Conservation (phyloP, 1,284 basidiomycete genomes). For the Malassezia nana region DNA sequence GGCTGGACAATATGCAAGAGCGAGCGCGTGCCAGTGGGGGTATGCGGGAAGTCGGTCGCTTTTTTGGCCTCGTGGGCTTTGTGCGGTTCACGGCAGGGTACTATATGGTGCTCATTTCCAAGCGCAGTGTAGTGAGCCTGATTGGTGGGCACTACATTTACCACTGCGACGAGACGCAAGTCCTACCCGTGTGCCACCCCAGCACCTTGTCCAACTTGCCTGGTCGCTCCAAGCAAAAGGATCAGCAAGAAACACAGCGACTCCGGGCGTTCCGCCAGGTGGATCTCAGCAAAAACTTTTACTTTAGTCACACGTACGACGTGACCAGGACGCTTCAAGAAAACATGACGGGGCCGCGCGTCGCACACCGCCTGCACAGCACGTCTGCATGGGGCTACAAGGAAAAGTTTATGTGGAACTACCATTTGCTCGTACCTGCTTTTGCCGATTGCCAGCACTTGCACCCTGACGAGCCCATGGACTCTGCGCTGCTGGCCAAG, state of each 20-base stretch:
- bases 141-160: constrained; percentile 95
- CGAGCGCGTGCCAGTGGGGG: constrained; percentile 81
- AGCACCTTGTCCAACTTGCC: constrained; percentile 26
- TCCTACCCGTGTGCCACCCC: constrained; percentile 55
- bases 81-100: constrained; percentile 47
- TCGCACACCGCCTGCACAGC: constrained; percentile 26
- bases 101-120: constrained; percentile 60
- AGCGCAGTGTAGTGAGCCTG: constrained; percentile 81
- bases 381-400: constrained; percentile 57
- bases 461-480: constrained; percentile 8
- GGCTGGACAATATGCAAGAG: constrained; percentile 88
- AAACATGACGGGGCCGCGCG: constrained; percentile 61
- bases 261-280: constrained; percentile 93
- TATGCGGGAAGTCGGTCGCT: constrained; percentile 59
- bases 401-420: constrained; percentile 92
- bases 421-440: constrained; percentile 66
- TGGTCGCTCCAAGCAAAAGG: constrained; percentile 33
- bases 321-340: constrained; percentile 86
- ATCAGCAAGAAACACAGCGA: constrained; percentile 51
- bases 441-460: constrained; percentile 41
- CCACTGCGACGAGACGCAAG: constrained; percentile 85
- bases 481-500: constrained; percentile 40
- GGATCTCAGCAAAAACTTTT: constrained; percentile 96
- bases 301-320: constrained; percentile 96
- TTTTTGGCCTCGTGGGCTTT: constrained; percentile 57